Conservation (phyloP, 805 yeast species). For the Lipomyces kockii region DNA sequence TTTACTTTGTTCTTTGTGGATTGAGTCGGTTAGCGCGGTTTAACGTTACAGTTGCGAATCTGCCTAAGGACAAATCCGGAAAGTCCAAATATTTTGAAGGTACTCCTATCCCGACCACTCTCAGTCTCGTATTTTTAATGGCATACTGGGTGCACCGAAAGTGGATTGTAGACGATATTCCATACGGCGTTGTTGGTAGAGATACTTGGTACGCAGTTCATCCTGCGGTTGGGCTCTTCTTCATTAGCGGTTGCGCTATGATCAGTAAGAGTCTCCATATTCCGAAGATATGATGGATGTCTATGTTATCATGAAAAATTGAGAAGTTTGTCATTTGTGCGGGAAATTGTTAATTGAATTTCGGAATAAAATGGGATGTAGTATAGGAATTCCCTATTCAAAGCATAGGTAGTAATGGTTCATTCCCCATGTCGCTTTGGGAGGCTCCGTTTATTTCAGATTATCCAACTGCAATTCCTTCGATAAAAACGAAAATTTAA, state of each 20-base stretch:
- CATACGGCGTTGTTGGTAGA: conserved; percentile 64
- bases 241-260: conserved; percentile 85
- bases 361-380: background rate
- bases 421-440: too few species aligned
- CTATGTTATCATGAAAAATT: background rate
- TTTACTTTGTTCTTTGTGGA: conserved; percentile 91
- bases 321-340: background rate
- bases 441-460: background rate
- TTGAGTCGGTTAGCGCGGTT: conserved; percentile 92
- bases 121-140: conserved; percentile 74
- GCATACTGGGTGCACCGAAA: conserved; percentile 64
- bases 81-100: conserved; percentile 95
- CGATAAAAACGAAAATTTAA: too few species aligned
- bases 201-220: conserved; percentile 74
- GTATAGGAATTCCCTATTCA: background rate
- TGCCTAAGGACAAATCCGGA: conserved; percentile 86
- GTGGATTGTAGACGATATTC: conserved; percentile 53
- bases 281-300: conserved; percentile 72
- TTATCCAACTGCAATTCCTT: too few species aligned
- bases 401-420: background rate
- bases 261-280: conserved; percentile 88
- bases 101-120: conserved; percentile 89
- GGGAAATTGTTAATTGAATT: background rate
- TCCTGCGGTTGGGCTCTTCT: conserved; percentile 64
- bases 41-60: conserved; percentile 88